Evolutionary conservation across 148 eudicot species (phyloP), one percentile per base, ranked within the genome.

Genomic region (Linanthus parryae): DNA sequence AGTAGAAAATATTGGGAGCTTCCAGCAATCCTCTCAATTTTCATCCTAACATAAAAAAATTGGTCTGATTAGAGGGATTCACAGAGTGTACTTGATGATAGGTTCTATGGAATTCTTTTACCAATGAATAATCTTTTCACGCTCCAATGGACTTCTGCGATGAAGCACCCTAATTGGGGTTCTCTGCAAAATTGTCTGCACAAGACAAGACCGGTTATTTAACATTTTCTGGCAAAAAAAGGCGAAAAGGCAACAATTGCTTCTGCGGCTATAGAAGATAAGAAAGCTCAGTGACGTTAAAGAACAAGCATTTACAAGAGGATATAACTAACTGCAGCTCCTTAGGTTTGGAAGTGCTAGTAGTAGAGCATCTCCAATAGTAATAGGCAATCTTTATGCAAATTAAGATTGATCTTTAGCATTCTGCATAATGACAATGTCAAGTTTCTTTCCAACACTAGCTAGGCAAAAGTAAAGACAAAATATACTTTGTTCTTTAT

Each of bases 131-230:
- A 73, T 75, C 75, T 75, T 92, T 73, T 82, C 85, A 57, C 99
- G 94, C 63, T 65, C 95, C 51, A 92, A 67, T 44, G 99, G 96
- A 67, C 99, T 92, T 68, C 99, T 80, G 46, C 96, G 96, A 61
- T 92, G 99, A 52, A 92, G 91, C 61, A 92, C 99, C 71, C 99
- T 80, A 52, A 92, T 64, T 2, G 99, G 99, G 9, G 99, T 92
- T 59, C 78, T 82, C 77, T 92, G 99, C 56, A 72, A 29, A 58
- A 92, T 61, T 73, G 70, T 62, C 99, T 92, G 73, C 69, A 37
- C 13, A 49, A 61, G 28, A 64, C 16, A 55, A 23, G 19, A 29
- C 30, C 0, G 9, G 15, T 31, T 13, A n/a, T 44, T 48, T 34
- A 30, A 19, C 54, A 31, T 50, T 17, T 50, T 18, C 12, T 50